A percentile compares a stretch with the other conserved stretches of the same genome.
phyloP scores from a whole-genome alignment of 2,329 filamentous ascomycete species.

The Xylariaceae sp. region DNA sequence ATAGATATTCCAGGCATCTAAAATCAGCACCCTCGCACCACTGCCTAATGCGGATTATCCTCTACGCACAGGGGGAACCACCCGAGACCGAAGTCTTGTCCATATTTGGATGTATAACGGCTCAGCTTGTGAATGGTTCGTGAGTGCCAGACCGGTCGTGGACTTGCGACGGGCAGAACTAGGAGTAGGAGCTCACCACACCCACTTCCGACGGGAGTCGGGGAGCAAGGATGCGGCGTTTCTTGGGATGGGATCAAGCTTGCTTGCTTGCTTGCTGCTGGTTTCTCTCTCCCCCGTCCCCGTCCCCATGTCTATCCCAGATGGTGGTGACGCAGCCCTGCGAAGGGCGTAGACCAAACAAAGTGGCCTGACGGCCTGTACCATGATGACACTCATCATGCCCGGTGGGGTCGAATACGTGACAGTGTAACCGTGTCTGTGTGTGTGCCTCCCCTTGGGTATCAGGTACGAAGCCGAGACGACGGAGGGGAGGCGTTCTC shows the following conservation, averaged over 20 bases:
- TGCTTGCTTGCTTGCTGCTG: background rate
- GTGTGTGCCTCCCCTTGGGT: background rate
- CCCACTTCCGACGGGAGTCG: conserved; percentile 11
- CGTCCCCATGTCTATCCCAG: background rate
- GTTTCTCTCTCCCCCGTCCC: background rate
- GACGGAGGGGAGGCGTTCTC: background rate
- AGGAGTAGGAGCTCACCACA: conserved; percentile 1
- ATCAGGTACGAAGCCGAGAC: background rate
- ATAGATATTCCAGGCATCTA: background rate
- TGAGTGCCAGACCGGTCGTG: conserved; percentile 8
- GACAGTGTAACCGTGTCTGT: conserved; percentile 5
- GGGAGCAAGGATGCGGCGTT: conserved; percentile 13
- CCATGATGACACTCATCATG: conserved; percentile 9
- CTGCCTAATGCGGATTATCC: no score
- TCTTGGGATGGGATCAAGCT: background rate
- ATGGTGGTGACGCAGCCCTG: conserved; percentile 7
- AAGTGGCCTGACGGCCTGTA: conserved; percentile 8
- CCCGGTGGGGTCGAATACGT: conserved; percentile 3
- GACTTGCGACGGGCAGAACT: background rate
- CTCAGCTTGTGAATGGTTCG: conserved; percentile 11
- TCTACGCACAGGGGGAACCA: background rate
- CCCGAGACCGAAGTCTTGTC: background rate
- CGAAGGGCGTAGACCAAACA: conserved; percentile 7
- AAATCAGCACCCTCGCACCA: background rate
- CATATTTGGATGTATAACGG: conserved; percentile 11